Evolutionary conservation across 2,329 filamentous ascomycete species (phyloP).

Genomic region (Xylaria multiplex): DNA sequence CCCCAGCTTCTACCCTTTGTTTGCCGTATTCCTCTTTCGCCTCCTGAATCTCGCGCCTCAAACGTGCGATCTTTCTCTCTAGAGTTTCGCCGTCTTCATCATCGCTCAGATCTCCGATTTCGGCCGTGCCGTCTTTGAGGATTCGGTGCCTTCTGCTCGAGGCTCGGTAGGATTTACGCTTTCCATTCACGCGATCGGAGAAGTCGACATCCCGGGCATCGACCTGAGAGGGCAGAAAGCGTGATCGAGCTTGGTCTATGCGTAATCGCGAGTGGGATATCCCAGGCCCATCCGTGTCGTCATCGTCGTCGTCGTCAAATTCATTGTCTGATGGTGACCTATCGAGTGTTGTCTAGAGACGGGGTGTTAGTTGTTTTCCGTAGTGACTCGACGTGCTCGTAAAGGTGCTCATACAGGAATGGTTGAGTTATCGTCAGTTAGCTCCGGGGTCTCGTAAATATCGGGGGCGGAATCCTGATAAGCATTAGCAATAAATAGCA

Average conservation of each 20-base stretch:
- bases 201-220: constrained; percentile 85
- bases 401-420: constrained; percentile 68
- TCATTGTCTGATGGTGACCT: constrained; percentile 70
- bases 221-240: constrained; percentile 79
- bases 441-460: constrained; percentile 94
- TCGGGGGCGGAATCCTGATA: constrained; percentile 89
- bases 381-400: background rate
- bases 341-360: constrained; percentile 62
- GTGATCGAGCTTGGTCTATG: constrained; percentile 79
- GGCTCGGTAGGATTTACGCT: constrained; percentile 84
- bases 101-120: constrained; percentile 79
- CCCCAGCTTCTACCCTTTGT: constrained; percentile 58
- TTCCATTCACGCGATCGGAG: constrained; percentile 85
- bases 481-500: constrained; percentile 26
- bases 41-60: constrained; percentile 74
- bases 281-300: constrained; percentile 69
- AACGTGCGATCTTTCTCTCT: constrained; percentile 79
- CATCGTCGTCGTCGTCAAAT: constrained; percentile 54
- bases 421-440: constrained; percentile 90
- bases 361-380: constrained; percentile 39
- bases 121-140: constrained; percentile 70
- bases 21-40: constrained; percentile 66
- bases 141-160: constrained; percentile 74
- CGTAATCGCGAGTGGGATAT: constrained; percentile 82
- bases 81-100: constrained; percentile 76